These are phyloP conservation scores for Amanita brunnescens DNA, from an alignment of 768 basidiomycete genomes.

Conservation along the genomic window DNA sequence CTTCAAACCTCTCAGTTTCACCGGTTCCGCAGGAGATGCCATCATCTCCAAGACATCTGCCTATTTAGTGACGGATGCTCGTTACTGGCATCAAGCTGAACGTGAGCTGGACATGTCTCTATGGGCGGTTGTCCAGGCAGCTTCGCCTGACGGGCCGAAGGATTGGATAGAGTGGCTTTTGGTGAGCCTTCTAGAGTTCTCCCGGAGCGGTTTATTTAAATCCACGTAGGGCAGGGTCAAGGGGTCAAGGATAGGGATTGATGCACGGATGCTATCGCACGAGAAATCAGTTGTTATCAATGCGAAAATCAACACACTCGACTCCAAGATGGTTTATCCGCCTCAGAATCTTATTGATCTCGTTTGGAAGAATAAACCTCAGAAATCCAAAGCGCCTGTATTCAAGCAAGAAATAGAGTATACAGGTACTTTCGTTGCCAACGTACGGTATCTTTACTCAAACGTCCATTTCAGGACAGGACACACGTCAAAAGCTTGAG, in stretches of 20 bases:
- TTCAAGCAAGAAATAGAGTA: slow-evolving; percentile 68
- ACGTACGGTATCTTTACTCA: neutral
- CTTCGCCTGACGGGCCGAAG: slow-evolving; percentile 40
- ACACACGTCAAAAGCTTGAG: slow-evolving; percentile 61
- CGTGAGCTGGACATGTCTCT: slow-evolving; percentile 55
- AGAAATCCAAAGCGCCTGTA: slow-evolving; percentile 53
- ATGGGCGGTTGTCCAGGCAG: slow-evolving; percentile 54
- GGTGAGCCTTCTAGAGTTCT: slow-evolving; percentile 25
- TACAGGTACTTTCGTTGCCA: slow-evolving; percentile 32
- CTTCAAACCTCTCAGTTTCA: slow-evolving; percentile 16
- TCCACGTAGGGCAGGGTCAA: slow-evolving; percentile 26
- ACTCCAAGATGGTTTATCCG: slow-evolving; percentile 69
- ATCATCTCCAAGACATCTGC: slow-evolving; percentile 59
- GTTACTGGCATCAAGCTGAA: slow-evolving; percentile 77
- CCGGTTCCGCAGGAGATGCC: slow-evolving; percentile 54
- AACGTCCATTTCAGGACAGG: slow-evolving; percentile 31
- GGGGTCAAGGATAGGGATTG: slow-evolving; percentile 62
- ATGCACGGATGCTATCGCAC: slow-evolving; percentile 76
- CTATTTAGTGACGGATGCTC: slow-evolving; percentile 71
- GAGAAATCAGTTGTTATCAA: slow-evolving; percentile 58
- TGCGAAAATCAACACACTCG: slow-evolving; percentile 39
- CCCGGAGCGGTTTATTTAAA: neutral
- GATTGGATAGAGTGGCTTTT: slow-evolving; percentile 79
- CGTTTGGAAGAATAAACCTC: slow-evolving; percentile 71
- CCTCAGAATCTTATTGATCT: slow-evolving; percentile 80